phyloP scores from a whole-genome alignment of 495 filamentous ascomycete genomes.

The Penicilliopsis zonata region DNA sequence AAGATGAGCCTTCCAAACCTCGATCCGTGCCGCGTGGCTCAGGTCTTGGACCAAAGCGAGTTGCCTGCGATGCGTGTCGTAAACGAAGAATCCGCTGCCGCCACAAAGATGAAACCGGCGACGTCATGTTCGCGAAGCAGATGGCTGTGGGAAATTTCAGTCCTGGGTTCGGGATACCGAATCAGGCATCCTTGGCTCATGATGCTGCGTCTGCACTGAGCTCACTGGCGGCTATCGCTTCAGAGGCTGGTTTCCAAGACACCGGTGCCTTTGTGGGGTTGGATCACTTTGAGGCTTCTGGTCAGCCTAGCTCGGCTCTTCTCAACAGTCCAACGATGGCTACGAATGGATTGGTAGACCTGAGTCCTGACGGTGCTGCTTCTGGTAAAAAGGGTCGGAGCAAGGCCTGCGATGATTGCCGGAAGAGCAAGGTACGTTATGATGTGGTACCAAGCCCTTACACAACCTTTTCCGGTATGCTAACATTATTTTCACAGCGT shows the following conservation, averaged over 20 bases:
- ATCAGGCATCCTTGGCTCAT: slow-evolving; percentile 25
- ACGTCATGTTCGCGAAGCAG: slow-evolving; percentile 17
- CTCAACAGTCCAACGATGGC: slow-evolving; percentile 18
- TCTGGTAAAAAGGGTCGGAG: slow-evolving; percentile 42
- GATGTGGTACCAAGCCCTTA: neutral
- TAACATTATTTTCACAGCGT: slow-evolving; percentile 44
- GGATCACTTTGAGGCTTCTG: slow-evolving; percentile 19
- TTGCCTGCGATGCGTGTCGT: slow-evolving; percentile 44
- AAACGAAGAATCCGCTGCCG: slow-evolving; percentile 41
- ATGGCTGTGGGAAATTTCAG: slow-evolving; percentile 17
- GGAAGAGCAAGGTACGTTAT: slow-evolving; percentile 50
- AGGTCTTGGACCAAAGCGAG: slow-evolving; percentile 37
- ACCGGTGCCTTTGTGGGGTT: slow-evolving; percentile 10
- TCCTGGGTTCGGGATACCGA: slow-evolving; percentile 16
- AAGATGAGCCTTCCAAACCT: slow-evolving; percentile 21
- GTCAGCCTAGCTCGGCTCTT: slow-evolving; percentile 14
- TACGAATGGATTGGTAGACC: slow-evolving; percentile 15
- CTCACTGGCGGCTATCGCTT: slow-evolving; percentile 31
- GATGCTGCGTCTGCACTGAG: slow-evolving; percentile 35
- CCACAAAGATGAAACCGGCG: slow-evolving; percentile 36
- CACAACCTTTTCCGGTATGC: slow-evolving; percentile 1
- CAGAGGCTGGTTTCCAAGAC: slow-evolving; percentile 23
- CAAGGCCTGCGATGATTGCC: slow-evolving; percentile 55
- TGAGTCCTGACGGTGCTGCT: slow-evolving; percentile 22
- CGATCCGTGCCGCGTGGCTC: slow-evolving; percentile 22